Conservation (phyloP, 148 eudicot genomes). For the Nepenthes mirabilis region DNA sequence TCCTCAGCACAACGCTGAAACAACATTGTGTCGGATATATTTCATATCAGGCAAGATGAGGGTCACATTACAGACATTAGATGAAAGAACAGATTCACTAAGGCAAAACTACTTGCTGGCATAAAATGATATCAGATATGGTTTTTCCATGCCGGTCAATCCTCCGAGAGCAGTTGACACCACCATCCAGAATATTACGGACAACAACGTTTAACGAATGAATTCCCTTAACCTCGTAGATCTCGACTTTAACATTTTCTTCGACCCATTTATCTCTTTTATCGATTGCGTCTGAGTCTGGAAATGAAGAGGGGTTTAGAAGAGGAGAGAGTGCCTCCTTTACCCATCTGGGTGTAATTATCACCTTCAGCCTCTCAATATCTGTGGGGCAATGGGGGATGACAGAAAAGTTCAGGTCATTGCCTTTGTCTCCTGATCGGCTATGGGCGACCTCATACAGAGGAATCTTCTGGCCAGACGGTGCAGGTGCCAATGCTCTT, state of each 20-base stretch:
- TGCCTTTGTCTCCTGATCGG: slow-evolving; percentile 95
- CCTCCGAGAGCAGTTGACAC: slow-evolving; percentile 90
- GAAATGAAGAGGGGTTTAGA: slow-evolving; percentile 51
- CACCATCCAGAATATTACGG: slow-evolving; percentile 76
- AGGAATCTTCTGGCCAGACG: slow-evolving; percentile 36
- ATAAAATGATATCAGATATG: slow-evolving; percentile 68
- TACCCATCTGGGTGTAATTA: slow-evolving; percentile 73
- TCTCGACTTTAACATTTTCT: slow-evolving; percentile 69
- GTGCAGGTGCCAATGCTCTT: slow-evolving; percentile 32
- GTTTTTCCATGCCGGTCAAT: slow-evolving; percentile 93
- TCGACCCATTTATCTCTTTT: slow-evolving; percentile 53
- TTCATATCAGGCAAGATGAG: too few relatives aligned
- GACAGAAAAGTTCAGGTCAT: slow-evolving; percentile 81
- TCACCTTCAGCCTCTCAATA: slow-evolving; percentile 52
- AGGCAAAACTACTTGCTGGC: slow-evolving; percentile 64
- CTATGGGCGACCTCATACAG: slow-evolving; percentile 78
- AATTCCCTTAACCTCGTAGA: slow-evolving; percentile 70
- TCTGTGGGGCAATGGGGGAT: slow-evolving; percentile 72
- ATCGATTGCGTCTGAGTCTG: slow-evolving; percentile 28
- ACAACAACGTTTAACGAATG: slow-evolving; percentile 74
- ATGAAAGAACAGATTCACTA: background rate
- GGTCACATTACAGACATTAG: too few relatives aligned
- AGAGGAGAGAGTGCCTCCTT: slow-evolving; percentile 51
- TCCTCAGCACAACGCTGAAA: too few relatives aligned
- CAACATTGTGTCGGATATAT: too few relatives aligned